Conservation (phyloP, 495 filamentous ascomycete genomes). For the Lichina pygmaea region DNA sequence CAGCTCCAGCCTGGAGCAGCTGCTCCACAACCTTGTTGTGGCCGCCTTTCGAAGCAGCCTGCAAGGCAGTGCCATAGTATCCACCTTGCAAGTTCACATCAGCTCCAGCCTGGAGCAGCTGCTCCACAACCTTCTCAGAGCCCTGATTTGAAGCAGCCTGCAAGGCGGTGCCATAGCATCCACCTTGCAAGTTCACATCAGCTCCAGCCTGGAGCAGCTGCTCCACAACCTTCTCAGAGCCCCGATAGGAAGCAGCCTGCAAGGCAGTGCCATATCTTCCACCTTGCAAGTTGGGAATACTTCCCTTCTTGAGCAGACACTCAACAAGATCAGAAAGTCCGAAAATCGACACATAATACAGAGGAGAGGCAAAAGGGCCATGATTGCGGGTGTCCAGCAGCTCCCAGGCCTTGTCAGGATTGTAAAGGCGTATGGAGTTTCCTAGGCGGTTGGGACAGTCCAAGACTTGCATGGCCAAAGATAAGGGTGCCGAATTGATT, state of each 20-base stretch:
- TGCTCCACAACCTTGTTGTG: neutral
- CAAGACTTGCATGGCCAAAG: neutral
- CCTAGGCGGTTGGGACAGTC: neutral
- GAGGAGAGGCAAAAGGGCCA: neutral
- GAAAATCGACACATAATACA: constrained; percentile 6
- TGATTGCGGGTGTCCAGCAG: neutral
- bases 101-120: neutral
- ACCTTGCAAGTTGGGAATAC: neutral
- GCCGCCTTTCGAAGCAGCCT: constrained; percentile 1
- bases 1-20: neutral
- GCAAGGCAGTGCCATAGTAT: constrained; percentile 6
- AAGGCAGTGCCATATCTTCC: neutral
- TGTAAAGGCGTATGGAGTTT: constrained; percentile 3
- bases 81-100: constrained; percentile 6
- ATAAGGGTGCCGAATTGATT: neutral
- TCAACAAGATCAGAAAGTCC: constrained; percentile 1
- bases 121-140: neutral
- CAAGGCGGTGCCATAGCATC: neutral
- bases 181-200: neutral
- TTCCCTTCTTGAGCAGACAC: neutral
- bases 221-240: neutral
- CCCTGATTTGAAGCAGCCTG: neutral
- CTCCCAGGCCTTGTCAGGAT: constrained; percentile 1
- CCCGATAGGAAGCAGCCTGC: neutral
- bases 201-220: neutral